Base-by-base conservation (phyloP, 352 stramenopile genomes). In the Pythium vanterpoolii region DNA sequence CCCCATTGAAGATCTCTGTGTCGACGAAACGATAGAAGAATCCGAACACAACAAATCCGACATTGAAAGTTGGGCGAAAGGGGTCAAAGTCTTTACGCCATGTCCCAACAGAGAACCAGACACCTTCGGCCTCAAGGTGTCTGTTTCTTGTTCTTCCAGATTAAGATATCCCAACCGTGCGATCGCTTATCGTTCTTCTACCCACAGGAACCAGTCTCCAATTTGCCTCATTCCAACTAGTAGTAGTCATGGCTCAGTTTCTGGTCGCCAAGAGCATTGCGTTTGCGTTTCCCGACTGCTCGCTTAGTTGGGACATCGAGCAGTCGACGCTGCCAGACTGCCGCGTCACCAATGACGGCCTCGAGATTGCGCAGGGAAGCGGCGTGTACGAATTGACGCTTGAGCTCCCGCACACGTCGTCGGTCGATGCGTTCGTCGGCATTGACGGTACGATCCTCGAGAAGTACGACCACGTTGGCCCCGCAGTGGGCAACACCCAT, bases 401-500 rank as follows among this genome's bases (percentile, higher is more conserved):
- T 5, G 55, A 62, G 33, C 21, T 62, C 2, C 43, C 43, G 4
- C 30, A 55, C 34, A 48, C 43, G 23, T 23, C 30, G 11, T 49
- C 53, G 2, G 33, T 47, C 43, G 55, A 54, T 26, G 55, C 34
- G 44, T 53, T 62, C 5, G 45, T 55, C 21, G 55, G 55, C 44
- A 27, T 62, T 24, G 55, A 62, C 55, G 55, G 55, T 44, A 62
- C 55, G 31, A 47, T 62, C 34, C 55, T 62, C 31, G 55, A 48
- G 7, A 24, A 54, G 45, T 38, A 27, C 23, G 34, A 55, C 33
- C 43, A 54, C 33, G 55, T 62, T 5, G 31, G 44, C 6, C 14
- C 16, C 10, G 10, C 10, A 8, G 8, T 40, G 5, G 28, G 21
- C 55, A 31, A 40, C 10, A 31, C 45, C 24, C 28, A 19, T 2